Base-by-base conservation (phyloP, 2,329 filamentous ascomycete genomes). In the Pseudogymnoascus destructans region DNA sequence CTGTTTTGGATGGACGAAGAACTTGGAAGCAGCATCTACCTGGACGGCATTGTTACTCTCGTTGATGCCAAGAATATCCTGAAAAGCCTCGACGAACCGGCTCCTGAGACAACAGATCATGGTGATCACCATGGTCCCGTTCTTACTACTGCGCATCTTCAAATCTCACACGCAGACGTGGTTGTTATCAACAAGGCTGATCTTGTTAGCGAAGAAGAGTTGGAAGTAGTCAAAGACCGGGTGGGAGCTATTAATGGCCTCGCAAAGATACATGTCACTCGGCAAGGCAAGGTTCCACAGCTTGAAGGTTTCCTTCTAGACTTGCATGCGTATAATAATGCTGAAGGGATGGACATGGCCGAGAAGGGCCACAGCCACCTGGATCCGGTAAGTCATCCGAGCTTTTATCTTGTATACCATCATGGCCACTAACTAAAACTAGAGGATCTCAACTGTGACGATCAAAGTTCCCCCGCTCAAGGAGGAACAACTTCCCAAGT, bases 1-100 rank as follows among this genome's bases (percentile, higher is more conserved):
- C 74, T 97, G 11, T 98, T 98, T 74, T 98, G 93, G 93, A 85
- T 98, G 23, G 93, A 98, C 66, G 92, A 97, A 64, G 93, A 91
- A 0, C 79, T 98, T 2, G 92, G 90, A 6, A 95, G 91, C 71
- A 91, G 86, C 35, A 96, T 98, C 66, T 98, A 95, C 70, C 81
- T 98, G 0, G 93, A 98, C 68, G 93, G 93, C 1, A 95, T 98
- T 59, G 91, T 97, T 52, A 97, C 93, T 0, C 76, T 98, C 1
- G 89, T 98, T 17, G 93, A 98, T 70, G 92, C 91, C 30, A 95
- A 93, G 73, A 96, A 97, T 66, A 87, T 98, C 19, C 71, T 95
- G 3, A 83, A 79, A 62, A 88, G 83, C 65, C 78, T 98, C 1
- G 88, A 96, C 62, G 88, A 95, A 59, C 79, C 81, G 3, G 70